A percentile compares a stretch with the other conserved stretches of the same genome.
These are phyloP conservation scores for Beauveria rudraprayagi DNA, from an alignment of 2,329 filamentous ascomycete genomes.

Conservation along the genomic window DNA sequence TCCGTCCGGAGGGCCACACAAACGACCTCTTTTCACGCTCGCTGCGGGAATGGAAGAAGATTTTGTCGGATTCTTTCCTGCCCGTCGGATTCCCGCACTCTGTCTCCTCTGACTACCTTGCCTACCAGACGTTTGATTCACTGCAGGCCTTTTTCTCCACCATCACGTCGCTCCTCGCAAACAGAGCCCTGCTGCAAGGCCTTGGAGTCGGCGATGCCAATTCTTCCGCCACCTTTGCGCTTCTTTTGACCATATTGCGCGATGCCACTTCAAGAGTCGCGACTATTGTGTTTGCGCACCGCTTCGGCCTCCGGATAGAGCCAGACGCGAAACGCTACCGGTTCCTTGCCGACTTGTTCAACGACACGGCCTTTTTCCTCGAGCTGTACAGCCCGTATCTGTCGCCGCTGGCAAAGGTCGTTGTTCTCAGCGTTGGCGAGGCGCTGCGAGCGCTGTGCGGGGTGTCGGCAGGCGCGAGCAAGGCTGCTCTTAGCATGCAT, in stretches of 20 bases:
- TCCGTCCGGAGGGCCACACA: slow-evolving; percentile 11
- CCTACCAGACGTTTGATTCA: slow-evolving; percentile 65
- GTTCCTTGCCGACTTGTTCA: slow-evolving; percentile 80
- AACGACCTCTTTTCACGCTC: slow-evolving; percentile 22
- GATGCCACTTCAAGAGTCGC: slow-evolving; percentile 73
- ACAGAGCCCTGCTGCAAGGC: slow-evolving; percentile 68
- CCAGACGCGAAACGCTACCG: slow-evolving; percentile 88
- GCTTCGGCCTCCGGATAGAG: slow-evolving; percentile 73
- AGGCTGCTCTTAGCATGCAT: slow-evolving; percentile 84
- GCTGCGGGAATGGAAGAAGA: slow-evolving; percentile 29
- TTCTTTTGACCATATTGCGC: slow-evolving; percentile 76
- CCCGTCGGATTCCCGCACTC: slow-evolving; percentile 83
- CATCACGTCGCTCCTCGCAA: slow-evolving; percentile 72
- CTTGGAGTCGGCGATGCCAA: slow-evolving; percentile 77
- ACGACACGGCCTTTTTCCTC: slow-evolving; percentile 79
- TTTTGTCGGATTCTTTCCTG: slow-evolving; percentile 62
- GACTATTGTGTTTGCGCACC: slow-evolving; percentile 80
- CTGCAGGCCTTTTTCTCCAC: slow-evolving; percentile 79
- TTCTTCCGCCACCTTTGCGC: slow-evolving; percentile 70
- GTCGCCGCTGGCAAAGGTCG: slow-evolving; percentile 42
- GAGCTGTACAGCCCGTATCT: slow-evolving; percentile 74
- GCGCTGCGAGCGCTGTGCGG: slow-evolving; percentile 63
- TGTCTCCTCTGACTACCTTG: slow-evolving; percentile 75
- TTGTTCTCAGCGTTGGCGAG: slow-evolving; percentile 42
- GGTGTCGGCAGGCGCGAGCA: slow-evolving; percentile 81